Conservation (phyloP, 2,329 filamentous ascomycete species). For the Fusarium torreyae region DNA sequence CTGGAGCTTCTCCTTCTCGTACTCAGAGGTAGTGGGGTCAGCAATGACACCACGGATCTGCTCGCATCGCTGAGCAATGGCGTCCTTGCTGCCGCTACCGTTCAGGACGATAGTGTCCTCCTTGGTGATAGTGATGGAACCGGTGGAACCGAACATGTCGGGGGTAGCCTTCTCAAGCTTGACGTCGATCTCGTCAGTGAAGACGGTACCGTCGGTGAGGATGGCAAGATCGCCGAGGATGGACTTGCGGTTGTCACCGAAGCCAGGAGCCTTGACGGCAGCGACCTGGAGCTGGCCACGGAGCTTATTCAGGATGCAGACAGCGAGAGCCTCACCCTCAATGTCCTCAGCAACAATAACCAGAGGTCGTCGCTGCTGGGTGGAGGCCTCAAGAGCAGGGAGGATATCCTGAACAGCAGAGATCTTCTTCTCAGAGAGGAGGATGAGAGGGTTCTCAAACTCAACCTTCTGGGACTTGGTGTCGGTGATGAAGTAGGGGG, state of each 20-base stretch:
- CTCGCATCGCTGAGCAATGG: constrained; percentile 94
- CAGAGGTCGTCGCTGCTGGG: constrained; percentile 92
- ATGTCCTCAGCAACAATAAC: constrained; percentile 99
- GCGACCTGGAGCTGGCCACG: constrained; percentile 99
- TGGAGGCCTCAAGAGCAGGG: constrained; percentile 96
- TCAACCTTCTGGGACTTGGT: constrained; percentile 99
- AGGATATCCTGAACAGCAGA: constrained; percentile 99
- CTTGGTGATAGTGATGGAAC: constrained; percentile 99
- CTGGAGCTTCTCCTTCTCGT: constrained; percentile 99
- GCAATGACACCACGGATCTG: constrained; percentile 98
- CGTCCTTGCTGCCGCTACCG: constrained; percentile 94
- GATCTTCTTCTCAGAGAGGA: constrained; percentile 99
- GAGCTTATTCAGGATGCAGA: constrained; percentile 99
- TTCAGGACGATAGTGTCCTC: constrained; percentile 99
- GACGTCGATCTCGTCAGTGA: constrained; percentile 97
- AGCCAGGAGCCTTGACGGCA: constrained; percentile 98
- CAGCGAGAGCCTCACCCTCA: constrained; percentile 96
- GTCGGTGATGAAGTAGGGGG: constrained; percentile 99
- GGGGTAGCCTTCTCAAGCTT: constrained; percentile 98
- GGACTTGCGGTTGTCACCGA: constrained; percentile 99
- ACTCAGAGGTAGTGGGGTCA: constrained; percentile 95
- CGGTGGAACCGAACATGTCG: constrained; percentile 96
- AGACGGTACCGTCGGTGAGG: constrained; percentile 96
- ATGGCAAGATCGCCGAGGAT: constrained; percentile 97
- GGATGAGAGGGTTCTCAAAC: constrained; percentile 99